A percentile compares a stretch with the other conserved stretches of the same genome.
Conservation (phyloP, 768 basidiomycete genomes). For the Boletellus ananas region DNA sequence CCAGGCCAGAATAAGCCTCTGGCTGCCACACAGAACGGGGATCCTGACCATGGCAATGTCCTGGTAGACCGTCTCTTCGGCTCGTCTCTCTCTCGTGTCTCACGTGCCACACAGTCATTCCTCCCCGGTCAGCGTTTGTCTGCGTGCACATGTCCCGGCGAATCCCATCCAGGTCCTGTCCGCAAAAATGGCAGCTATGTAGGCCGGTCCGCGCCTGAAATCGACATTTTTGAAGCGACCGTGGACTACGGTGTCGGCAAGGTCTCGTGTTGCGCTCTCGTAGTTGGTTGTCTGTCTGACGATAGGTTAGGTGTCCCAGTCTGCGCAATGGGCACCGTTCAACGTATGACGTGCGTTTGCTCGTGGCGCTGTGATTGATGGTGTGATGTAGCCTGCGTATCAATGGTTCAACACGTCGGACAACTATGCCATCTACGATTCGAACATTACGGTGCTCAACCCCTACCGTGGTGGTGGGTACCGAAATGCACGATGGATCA, state of each 20-base stretch:
- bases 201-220: constrained; percentile 56
- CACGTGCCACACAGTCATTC: constrained; percentile 33
- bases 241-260: constrained; percentile 31
- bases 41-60: constrained; percentile 29
- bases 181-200: constrained; percentile 45
- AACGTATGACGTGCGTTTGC: constrained; percentile 21
- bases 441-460: constrained; percentile 36
- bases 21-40: constrained; percentile 39
- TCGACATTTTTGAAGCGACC: constrained; percentile 55
- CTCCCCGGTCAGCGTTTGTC: constrained; percentile 56
- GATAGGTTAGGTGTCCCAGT: constrained; percentile 45
- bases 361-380: background rate
- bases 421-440: constrained; percentile 36
- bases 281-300: constrained; percentile 6
- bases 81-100: background rate
- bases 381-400: constrained; percentile 39
- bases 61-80: constrained; percentile 16
- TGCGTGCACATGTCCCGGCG: constrained; percentile 55
- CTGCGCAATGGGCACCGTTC: constrained; percentile 44
- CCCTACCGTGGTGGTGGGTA: constrained; percentile 41
- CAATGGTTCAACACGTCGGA: constrained; percentile 35
- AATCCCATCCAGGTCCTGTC: constrained; percentile 56
- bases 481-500: background rate
- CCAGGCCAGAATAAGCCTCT: constrained; percentile 42
- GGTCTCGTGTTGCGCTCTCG: constrained; percentile 21